Evolutionary conservation across 148 eudicot genomes (phyloP).

Genomic region (Arctostaphylos glauca): DNA sequence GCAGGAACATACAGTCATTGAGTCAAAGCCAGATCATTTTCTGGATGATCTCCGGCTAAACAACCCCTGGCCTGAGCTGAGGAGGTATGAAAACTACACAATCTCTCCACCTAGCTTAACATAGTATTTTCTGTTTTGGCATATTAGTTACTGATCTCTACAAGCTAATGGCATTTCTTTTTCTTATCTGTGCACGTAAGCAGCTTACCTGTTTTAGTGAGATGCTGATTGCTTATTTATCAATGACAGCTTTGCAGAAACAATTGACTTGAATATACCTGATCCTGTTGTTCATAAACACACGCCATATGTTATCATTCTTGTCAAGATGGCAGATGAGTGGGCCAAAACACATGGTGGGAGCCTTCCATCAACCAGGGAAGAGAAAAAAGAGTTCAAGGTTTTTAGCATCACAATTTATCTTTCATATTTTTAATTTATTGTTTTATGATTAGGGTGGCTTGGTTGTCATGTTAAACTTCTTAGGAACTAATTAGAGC

Average conservation of each 20-base stretch:
- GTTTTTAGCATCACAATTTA: conserved; percentile 30
- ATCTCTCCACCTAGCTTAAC: not conserved
- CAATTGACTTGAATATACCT: conserved; percentile 63
- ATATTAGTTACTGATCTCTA: not conserved
- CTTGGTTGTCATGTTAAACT: conserved; percentile 25
- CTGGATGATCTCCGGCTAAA: conserved; percentile 92
- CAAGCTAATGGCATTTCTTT: not conserved
- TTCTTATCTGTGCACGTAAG: not conserved
- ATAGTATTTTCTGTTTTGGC: conserved; percentile 16
- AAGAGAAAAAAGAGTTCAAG: conserved; percentile 88
- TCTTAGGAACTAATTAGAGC: conserved; percentile 72
- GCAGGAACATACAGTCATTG: conserved; percentile 93
- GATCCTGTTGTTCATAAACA: conserved; percentile 97
- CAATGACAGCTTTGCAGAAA: conserved; percentile 66
- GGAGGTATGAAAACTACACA: conserved; percentile 38
- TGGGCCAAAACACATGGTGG: conserved; percentile 87
- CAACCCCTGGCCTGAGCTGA: conserved; percentile 91
- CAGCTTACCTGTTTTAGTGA: conserved; percentile 15
- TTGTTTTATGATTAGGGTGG: conserved; percentile 15
- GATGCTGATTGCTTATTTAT: conserved; percentile 23
- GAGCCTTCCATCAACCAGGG: conserved; percentile 77
- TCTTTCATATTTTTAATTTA: not conserved
- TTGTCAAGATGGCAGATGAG: conserved; percentile 81
- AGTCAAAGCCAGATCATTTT: conserved; percentile 97
- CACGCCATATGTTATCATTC: conserved; percentile 87